These are phyloP conservation scores for Clonostachys chloroleuca DNA, from an alignment of 2,329 filamentous ascomycete species.

Conservation along the genomic window DNA sequence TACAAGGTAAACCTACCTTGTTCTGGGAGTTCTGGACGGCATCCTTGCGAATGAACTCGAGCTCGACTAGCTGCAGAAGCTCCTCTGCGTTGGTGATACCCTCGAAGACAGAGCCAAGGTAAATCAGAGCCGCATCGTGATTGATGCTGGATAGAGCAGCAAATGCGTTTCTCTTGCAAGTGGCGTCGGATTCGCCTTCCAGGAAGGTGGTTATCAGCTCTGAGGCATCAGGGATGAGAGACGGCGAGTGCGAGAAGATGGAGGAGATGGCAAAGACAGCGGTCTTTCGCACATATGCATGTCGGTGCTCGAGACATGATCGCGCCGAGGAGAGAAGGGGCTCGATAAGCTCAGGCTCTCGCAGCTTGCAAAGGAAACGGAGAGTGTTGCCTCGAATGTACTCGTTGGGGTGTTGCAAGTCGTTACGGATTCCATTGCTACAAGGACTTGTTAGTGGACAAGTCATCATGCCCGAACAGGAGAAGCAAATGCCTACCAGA, in stretches of 20 bases:
- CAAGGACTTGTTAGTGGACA: background rate
- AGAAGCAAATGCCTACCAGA: slow-evolving; percentile 61
- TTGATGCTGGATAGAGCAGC: slow-evolving; percentile 86
- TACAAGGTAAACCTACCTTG: slow-evolving; percentile 55
- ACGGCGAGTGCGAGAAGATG: slow-evolving; percentile 86
- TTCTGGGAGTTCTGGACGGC: slow-evolving; percentile 92
- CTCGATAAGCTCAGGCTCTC: slow-evolving; percentile 93
- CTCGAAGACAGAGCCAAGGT: slow-evolving; percentile 85
- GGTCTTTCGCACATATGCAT: slow-evolving; percentile 97
- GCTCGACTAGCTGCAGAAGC: slow-evolving; percentile 84
- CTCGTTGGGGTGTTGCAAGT: slow-evolving; percentile 95
- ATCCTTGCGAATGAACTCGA: slow-evolving; percentile 98
- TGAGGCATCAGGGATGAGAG: slow-evolving; percentile 89
- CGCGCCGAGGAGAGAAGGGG: slow-evolving; percentile 89
- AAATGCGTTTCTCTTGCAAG: slow-evolving; percentile 97
- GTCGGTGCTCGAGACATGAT: slow-evolving; percentile 89
- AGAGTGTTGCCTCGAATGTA: slow-evolving; percentile 98
- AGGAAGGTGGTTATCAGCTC: slow-evolving; percentile 90
- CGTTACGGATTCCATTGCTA: slow-evolving; percentile 97
- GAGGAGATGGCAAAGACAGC: slow-evolving; percentile 92
- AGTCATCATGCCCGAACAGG: background rate
- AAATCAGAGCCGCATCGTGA: slow-evolving; percentile 87
- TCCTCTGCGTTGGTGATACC: slow-evolving; percentile 93
- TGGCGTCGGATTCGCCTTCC: slow-evolving; percentile 84
- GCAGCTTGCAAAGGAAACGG: slow-evolving; percentile 93